Conservation (phyloP, 208 protist species). For the Crithidia brevicula region DNA sequence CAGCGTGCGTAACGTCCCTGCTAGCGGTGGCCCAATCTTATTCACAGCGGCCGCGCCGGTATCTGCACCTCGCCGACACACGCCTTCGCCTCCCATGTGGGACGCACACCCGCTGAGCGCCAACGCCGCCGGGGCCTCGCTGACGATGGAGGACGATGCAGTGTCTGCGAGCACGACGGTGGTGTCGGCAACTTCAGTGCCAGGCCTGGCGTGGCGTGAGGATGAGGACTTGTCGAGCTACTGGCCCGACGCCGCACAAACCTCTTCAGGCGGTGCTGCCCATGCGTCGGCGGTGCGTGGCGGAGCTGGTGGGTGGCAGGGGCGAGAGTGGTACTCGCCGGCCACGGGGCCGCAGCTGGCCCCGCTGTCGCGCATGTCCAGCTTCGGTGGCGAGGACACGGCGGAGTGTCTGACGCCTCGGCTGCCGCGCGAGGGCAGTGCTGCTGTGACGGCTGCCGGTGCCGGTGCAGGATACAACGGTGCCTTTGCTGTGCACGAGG, state of each 20-base stretch:
- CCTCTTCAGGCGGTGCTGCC: not conserved
- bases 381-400: slow-evolving; percentile 21
- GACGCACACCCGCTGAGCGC: not conserved
- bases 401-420: slow-evolving; percentile 23
- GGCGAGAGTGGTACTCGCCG: slow-evolving; percentile 13
- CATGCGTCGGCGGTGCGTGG: not conserved
- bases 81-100: not conserved
- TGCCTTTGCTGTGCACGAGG: not conserved
- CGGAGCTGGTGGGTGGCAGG: not conserved
- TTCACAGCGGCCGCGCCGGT: not conserved
- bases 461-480: not conserved
- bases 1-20: not conserved
- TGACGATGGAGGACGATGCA: slow-evolving; percentile 11
- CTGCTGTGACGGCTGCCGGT: too few species aligned
- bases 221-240: slow-evolving; percentile 24
- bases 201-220: slow-evolving; percentile 18
- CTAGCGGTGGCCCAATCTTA: not conserved
- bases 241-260: slow-evolving; percentile 10
- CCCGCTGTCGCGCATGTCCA: slow-evolving; percentile 18
- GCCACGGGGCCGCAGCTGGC: slow-evolving; percentile 5
- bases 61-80: not conserved
- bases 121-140: not conserved
- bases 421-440: not conserved
- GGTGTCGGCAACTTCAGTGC: slow-evolving; percentile 18
- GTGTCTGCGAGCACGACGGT: slow-evolving; percentile 24